A percentile compares a stretch with the other conserved stretches of the same genome.
phyloP scores from a whole-genome alignment of 306 rosid species.

The Rosa rugosa region DNA sequence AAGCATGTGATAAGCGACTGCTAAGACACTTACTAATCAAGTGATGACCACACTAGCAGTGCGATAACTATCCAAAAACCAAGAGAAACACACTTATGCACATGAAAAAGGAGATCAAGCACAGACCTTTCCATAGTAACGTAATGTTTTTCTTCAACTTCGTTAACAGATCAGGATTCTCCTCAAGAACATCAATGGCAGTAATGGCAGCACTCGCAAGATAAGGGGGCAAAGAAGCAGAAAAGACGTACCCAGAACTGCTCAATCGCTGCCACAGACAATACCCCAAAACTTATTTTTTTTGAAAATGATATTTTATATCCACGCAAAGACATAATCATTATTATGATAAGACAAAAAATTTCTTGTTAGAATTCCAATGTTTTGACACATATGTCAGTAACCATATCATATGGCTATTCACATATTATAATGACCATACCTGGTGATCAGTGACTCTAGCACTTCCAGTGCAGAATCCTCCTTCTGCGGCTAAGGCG shows the following conservation, averaged over 20 bases:
- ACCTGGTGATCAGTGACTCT: constrained; percentile 98
- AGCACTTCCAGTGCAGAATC: constrained; percentile 95
- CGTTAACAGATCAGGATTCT: constrained; percentile 66
- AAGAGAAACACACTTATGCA: neutral
- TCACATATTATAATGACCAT: constrained; percentile 33
- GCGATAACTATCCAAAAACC: neutral
- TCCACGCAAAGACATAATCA: neutral
- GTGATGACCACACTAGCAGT: neutral
- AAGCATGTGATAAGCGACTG: neutral
- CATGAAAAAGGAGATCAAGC: constrained; percentile 27
- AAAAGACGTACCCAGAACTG: constrained; percentile 94
- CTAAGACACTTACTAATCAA: constrained; percentile 2
- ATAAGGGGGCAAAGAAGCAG: constrained; percentile 99
- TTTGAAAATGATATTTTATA: neutral
- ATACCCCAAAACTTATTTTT: constrained; percentile 28
- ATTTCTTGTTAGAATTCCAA: constrained; percentile 7
- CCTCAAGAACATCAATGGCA: constrained; percentile 82
- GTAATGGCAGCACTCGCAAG: constrained; percentile 91
- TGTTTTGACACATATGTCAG: constrained; percentile 3
- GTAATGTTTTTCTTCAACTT: constrained; percentile 71
- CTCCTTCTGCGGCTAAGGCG: constrained; percentile 96
- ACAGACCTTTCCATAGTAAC: constrained; percentile 64
- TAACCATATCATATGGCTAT: neutral
- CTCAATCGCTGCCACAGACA: constrained; percentile 77
- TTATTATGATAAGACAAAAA: neutral